These are phyloP conservation scores for Cotoneaster glaucophyllus DNA, from an alignment of 306 rosid genomes.

Conservation along the genomic window DNA sequence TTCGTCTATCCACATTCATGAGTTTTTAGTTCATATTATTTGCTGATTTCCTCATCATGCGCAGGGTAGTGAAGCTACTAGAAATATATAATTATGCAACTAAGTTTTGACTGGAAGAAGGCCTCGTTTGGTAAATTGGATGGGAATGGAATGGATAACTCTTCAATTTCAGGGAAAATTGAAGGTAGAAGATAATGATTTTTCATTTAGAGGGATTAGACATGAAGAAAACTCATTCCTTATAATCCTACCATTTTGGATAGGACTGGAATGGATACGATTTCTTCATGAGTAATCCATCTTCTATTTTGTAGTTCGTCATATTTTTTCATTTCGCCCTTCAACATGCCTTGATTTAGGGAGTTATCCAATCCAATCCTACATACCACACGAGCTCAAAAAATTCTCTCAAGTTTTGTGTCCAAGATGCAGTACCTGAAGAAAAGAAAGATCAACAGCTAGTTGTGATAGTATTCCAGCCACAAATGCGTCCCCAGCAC, in stretches of 20 bases:
- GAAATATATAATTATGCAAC: neutral
- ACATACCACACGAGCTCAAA: neutral
- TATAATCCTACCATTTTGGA: neutral
- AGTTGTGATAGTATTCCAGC: conserved; percentile 86
- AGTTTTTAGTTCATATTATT: neutral
- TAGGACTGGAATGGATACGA: neutral
- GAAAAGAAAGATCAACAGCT: conserved; percentile 67
- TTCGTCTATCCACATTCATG: neutral
- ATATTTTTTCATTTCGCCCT: neutral
- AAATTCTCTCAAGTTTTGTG: neutral
- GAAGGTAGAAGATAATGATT: neutral
- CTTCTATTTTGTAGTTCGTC: neutral
- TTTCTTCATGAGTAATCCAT: neutral
- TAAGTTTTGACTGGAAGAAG: neutral
- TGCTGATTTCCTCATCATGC: neutral
- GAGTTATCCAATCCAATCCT: neutral
- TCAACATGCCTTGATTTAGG: neutral
- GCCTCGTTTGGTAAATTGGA: neutral
- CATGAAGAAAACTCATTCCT: neutral
- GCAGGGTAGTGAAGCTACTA: neutral
- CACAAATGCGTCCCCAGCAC: conserved; percentile 99
- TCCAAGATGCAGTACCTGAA: conserved; percentile 45
- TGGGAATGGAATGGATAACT: neutral
- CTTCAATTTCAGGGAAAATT: neutral
- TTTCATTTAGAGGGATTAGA: too few species aligned